Base-by-base conservation (phyloP, 495 filamentous ascomycete genomes). In the Aeminium ludgeri region DNA sequence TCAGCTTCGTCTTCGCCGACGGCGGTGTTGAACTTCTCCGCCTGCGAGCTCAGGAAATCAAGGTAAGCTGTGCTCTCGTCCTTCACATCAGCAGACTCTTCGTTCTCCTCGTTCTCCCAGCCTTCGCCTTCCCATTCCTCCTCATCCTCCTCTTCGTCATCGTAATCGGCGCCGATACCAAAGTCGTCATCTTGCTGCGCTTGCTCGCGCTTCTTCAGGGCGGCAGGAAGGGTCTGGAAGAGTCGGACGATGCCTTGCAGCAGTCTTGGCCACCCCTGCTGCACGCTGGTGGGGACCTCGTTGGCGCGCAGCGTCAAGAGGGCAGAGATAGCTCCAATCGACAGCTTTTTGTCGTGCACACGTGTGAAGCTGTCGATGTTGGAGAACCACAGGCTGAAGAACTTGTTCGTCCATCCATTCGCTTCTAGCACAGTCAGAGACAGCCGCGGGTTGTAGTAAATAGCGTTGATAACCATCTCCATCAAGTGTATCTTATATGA, bases 371-470 rank as follows among this genome's bases (percentile, higher is more conserved):
- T 78, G 45, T 93, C 82, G 60, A 97, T 97, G 59, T 75, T 94
- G 23, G 82, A 79, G 60, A 97, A 97, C 89, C 89, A 97, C 25
- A 85, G 65, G 59, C 79, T 89, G 71, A 97, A 97, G 61, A 97
- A 96, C 63, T 91, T 94, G 61, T 96, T 96, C n/a, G 89, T 97
- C 86, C 83, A 94, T 41, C 73, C 77, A 41, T 87, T 84, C n/a
- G 68, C 58, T 60, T 97, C 89, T 30, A 97, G 67, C 15, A 91
- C 71, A 38, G 84, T 82, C 20, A 97, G 68, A 45, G 80, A 65
- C 44, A 93, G 70, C 28, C 69, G 57, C 2, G 89, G 84, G 63
- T 94, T 93, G 64, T 96, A 96, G 68, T 96, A 94, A 48, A 95
- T 84, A 38, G 80, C 80, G 61, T 97, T 96, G 69, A 97, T 89